Conservation (phyloP, 257 asterid genomes). For the Solanum sitiens region DNA sequence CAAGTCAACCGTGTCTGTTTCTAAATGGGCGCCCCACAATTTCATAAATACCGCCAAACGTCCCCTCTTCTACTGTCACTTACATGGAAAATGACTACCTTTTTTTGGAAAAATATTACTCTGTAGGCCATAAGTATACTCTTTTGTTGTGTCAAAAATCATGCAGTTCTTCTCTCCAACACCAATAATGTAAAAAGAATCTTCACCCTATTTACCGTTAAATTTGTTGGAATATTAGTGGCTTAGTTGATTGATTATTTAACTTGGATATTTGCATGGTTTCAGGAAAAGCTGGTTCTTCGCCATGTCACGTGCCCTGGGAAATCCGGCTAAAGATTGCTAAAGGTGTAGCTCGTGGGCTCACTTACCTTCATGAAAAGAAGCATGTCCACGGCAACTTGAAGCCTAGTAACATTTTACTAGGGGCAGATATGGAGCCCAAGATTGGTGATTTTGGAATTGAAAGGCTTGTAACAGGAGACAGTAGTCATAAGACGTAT, state of each 20-base stretch:
- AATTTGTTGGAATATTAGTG: not conserved
- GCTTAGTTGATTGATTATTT: not conserved
- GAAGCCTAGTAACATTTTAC: conserved; percentile 69
- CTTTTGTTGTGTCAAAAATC: not conserved
- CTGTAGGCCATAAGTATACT: not conserved
- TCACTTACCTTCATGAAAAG: conserved; percentile 69
- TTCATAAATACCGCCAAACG: not conserved
- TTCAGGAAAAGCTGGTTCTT: conserved; percentile 75
- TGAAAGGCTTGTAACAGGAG: conserved; percentile 61
- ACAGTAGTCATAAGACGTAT: conserved; percentile 48
- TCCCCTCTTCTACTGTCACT: conserved; percentile 2
- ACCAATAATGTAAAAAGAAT: not conserved
- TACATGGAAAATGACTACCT: conserved; percentile 36
- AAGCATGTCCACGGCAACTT: conserved; percentile 89
- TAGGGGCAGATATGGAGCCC: conserved; percentile 82
- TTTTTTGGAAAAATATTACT: not conserved
- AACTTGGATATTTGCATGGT: not conserved
- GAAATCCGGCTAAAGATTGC: conserved; percentile 76
- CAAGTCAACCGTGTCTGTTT: conserved; percentile 50
- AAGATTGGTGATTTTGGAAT: conserved; percentile 92
- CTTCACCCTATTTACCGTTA: not conserved
- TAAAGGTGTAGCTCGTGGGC: conserved; percentile 90
- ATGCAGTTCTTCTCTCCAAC: not conserved
- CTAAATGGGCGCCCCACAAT: conserved; percentile 13
- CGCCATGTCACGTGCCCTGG: conserved; percentile 81